A percentile compares a stretch with the other conserved stretches of the same genome.
Evolutionary conservation across 2,329 filamentous ascomycete species (phyloP).

Genomic region (Aspergillus sp.): DNA sequence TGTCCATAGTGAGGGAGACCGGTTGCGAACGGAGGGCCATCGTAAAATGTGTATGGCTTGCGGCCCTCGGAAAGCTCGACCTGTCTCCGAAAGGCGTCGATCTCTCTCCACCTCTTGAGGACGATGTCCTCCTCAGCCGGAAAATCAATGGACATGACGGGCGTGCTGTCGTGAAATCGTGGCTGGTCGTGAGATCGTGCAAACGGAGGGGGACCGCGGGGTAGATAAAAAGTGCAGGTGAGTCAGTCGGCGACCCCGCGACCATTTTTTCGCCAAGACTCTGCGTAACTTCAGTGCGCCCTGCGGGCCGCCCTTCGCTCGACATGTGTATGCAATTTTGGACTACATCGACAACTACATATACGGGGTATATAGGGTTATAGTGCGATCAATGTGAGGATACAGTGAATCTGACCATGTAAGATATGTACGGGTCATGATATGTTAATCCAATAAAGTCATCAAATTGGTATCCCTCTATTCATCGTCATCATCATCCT

Average conservation of each 20-base stretch:
- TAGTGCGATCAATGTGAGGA: no score
- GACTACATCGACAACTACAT: no score
- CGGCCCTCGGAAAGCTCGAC: conserved; percentile 79
- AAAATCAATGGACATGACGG: conserved; percentile 80
- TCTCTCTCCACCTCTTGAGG: conserved; percentile 83
- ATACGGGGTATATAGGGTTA: no score
- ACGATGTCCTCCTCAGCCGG: conserved; percentile 83
- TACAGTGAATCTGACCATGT: no score
- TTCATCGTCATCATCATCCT: conserved; percentile 49
- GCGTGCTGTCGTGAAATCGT: conserved; percentile 16
- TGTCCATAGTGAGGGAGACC: conserved; percentile 68
- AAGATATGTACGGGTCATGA: no score
- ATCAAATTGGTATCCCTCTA: neutral
- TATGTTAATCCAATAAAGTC: no score
- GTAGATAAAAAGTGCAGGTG: conserved; percentile 13
- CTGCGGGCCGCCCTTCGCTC: neutral
- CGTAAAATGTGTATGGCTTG: conserved; percentile 90
- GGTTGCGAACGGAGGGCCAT: conserved; percentile 76
- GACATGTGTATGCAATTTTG: no score
- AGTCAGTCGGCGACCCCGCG: conserved; percentile 19
- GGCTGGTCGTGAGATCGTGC: conserved; percentile 5
- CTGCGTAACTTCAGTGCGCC: conserved; percentile 3
- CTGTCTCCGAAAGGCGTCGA: conserved; percentile 84
- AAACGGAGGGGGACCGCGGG: conserved; percentile 17
- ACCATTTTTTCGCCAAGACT: conserved; percentile 12